A percentile compares a stretch with the other conserved stretches of the same genome.
Evolutionary conservation across 2,329 filamentous ascomycete genomes (phyloP).

Genomic region (Fusarium multiceps): DNA sequence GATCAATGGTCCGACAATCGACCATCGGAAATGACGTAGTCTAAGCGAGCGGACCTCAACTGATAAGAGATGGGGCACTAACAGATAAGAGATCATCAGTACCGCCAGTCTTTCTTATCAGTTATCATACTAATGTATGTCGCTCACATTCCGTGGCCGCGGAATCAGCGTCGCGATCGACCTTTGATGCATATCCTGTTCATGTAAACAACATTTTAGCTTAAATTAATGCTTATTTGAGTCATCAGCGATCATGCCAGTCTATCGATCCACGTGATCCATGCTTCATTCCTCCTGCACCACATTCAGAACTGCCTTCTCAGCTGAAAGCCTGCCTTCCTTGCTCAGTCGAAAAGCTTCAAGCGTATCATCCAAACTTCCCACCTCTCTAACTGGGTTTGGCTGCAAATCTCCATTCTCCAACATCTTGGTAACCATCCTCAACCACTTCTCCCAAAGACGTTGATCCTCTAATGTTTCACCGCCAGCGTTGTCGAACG

Average conservation of each 20-base stretch:
- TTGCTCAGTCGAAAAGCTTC: slow-evolving; percentile 10
- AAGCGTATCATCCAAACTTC: background rate
- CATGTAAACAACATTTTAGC: background rate
- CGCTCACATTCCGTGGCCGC: background rate
- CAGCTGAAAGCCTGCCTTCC: slow-evolving; percentile 4
- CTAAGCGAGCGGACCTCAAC: no score
- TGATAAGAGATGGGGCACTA: background rate
- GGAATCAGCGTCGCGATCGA: background rate
- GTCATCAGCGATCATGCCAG: fast-evolving
- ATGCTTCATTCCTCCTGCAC: background rate
- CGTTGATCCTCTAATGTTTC: background rate
- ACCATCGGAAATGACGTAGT: background rate
- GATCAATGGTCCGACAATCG: background rate
- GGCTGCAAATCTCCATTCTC: background rate
- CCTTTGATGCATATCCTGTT: background rate
- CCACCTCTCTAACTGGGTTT: background rate
- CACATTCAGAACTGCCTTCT: slow-evolving; percentile 6
- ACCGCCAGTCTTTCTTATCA: background rate
- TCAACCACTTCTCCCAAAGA: background rate
- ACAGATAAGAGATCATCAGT: background rate
- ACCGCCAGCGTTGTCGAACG: background rate
- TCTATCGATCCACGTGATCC: background rate
- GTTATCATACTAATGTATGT: background rate
- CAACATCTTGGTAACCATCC: background rate
- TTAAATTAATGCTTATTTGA: background rate